Evolutionary conservation across 2,329 filamentous ascomycete species (phyloP), one percentile per base, ranked within the genome.

Genomic region (Cladobotryum protrusum): DNA sequence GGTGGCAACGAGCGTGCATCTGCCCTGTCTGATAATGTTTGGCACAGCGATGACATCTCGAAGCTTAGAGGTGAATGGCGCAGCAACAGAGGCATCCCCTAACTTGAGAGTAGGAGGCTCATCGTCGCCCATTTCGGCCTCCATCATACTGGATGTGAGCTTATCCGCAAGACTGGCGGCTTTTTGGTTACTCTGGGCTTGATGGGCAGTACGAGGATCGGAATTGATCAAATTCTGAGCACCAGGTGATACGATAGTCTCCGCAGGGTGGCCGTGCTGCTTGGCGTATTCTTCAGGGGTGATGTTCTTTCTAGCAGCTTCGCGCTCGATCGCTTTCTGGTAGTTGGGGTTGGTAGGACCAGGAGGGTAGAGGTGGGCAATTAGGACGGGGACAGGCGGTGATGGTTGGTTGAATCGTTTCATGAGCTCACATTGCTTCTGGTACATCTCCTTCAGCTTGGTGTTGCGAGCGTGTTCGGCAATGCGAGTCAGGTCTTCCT

Each of bases 371-470:
- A 99, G 75, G 66, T 99, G 93, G 24, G 93, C 93, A 59, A 99
- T 96, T 61, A 90, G 76, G 52, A 85, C 73, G n/a, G 93, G 93
- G 1, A 97, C 87, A 1, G 93, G 93, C n/a, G 93, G 93, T 2
- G 83, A 68, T 13, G 91, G 89, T 68, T 96, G 91, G 67, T 95
- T 96, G 79, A 97, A 99, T 56, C 92, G 83, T 64, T 86, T 81
- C 89, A 99, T 96, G 67, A 99, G 78, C 43, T 84, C 76, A 50
- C 87, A 80, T 68, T 99, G 93, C 76, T 99, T 97, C 73, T 97
- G 89, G 67, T 99, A 99, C 56, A 99, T 82, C 57, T 96, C 91
- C 78, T 96, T 97, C 88, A 99, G 95, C 77, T 90, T 95, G 37
- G 86, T 95, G 68, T 90, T 95, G 59, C 93, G 86, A 62, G 87